Evolutionary conservation across 306 rosid species (phyloP), one percentile per base, ranked within the genome.

Genomic region (Quillaja saponaria): DNA sequence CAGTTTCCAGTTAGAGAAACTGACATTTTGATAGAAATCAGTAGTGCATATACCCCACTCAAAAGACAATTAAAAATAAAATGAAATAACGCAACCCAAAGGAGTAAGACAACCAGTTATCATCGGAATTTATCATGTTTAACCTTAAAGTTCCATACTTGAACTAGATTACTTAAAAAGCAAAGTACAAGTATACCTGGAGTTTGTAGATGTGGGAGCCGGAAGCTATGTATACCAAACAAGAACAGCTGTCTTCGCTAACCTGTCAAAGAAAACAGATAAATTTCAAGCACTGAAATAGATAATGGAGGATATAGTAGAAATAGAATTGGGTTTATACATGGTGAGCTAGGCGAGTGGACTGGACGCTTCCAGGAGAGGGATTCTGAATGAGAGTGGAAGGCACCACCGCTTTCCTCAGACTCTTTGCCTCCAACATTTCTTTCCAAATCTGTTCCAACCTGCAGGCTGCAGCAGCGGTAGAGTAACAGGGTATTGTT

Each of bases 291-390:
- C 3, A 5, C 21, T 34, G 13, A 4, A 21, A 10, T 17, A 28
- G 6, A 17, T 5, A 10, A 3, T 18, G 18, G 13, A 55, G 38
- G 49, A 13, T 19, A 17, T 13, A 6, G 9, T 8, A 38, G 65
- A 45, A 3, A 56, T 42, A 25, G 48, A 49, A 10, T n/a, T 17
- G 9, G 33, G 6, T 13, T 1, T 4, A 20, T 49, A 78, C 96
- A 80, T 82, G 85, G 53, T 88, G 90, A 44, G 97, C 86, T 46
- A 91, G 91, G 42, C 97, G 95, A 75, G 91, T 88, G 41, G 91
- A 72, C 52, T 91, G 97, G 49, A 86, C 58, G 63, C 80, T 82
- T 61, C 88, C 97, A 3, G 96, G 97, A 63, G 97, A 88, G 4
- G 96, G 96, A 63, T 82, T 39, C 5, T 72, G 34, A 14, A 85